Evolutionary conservation across 768 basidiomycete species (phyloP).

Genomic region (Amanita inopinata): DNA sequence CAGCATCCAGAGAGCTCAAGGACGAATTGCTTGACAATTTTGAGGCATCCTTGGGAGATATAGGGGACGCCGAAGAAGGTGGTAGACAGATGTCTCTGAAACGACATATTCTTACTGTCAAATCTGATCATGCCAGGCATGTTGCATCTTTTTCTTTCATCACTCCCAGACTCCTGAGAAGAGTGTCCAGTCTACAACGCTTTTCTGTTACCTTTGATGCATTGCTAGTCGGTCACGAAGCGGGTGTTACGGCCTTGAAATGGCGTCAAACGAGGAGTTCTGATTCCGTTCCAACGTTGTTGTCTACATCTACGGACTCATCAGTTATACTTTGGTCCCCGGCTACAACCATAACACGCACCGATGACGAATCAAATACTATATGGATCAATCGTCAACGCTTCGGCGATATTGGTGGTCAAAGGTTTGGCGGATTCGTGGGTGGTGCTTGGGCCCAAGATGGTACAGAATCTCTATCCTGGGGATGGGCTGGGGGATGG

Average conservation of each 20-base stretch:
- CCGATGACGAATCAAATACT: slow-evolving; percentile 35
- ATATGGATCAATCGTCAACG: slow-evolving; percentile 89
- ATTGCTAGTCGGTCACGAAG: slow-evolving; percentile 92
- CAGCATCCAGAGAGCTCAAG: slow-evolving; percentile 24
- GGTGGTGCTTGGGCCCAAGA: slow-evolving; percentile 73
- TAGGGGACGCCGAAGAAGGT: slow-evolving; percentile 67
- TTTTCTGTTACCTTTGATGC: slow-evolving; percentile 89
- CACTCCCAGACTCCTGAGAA: neutral
- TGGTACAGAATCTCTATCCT: slow-evolving; percentile 62
- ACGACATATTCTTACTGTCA: slow-evolving; percentile 68
- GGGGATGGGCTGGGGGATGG: slow-evolving; percentile 95
- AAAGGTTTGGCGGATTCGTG: slow-evolving; percentile 86
- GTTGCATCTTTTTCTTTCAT: slow-evolving; percentile 6
- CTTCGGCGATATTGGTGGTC: slow-evolving; percentile 91
- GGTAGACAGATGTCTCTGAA: slow-evolving; percentile 85
- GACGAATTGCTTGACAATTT: slow-evolving; percentile 85
- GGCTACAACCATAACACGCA: slow-evolving; percentile 33
- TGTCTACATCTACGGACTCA: slow-evolving; percentile 94
- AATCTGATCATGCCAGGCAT: slow-evolving; percentile 31
- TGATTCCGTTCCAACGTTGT: slow-evolving; percentile 38
- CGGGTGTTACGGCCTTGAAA: slow-evolving; percentile 77
- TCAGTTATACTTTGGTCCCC: slow-evolving; percentile 94
- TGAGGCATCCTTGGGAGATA: slow-evolving; percentile 68
- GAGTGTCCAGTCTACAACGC: slow-evolving; percentile 25
- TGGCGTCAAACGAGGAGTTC: slow-evolving; percentile 49